phyloP scores from a whole-genome alignment of 768 basidiomycete genomes.

The Phylloporus arenicola region DNA sequence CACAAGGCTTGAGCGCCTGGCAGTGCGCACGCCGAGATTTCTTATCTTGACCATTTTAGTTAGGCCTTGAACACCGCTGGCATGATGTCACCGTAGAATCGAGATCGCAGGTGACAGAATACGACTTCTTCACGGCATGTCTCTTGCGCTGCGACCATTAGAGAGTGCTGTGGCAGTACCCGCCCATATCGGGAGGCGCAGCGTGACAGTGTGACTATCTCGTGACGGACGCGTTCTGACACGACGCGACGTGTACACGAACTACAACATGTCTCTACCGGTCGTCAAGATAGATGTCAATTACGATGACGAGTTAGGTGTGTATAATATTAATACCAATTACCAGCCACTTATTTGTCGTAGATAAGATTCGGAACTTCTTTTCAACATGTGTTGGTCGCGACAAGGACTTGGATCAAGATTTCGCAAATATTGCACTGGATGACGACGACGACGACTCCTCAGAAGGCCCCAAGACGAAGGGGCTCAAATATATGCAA shows the following conservation, averaged over 20 bases:
- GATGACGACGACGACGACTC: constrained; percentile 47
- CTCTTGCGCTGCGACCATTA: no score
- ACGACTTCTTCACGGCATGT: no score
- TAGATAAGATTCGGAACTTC: constrained; percentile 69
- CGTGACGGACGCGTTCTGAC: constrained; percentile 27
- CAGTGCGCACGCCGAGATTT: no score
- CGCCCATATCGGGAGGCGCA: no score
- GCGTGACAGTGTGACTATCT: constrained; percentile 13
- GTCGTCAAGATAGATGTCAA: constrained; percentile 54
- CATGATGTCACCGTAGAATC: no score
- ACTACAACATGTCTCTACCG: constrained; percentile 56
- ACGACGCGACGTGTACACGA: constrained; percentile 1
- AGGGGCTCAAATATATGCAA: constrained; percentile 69
- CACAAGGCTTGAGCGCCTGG: no score
- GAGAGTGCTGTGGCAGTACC: no score
- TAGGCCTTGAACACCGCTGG: no score
- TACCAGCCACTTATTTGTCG: constrained; percentile 1
- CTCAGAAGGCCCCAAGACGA: constrained; percentile 30
- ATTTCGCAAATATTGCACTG: constrained; percentile 68
- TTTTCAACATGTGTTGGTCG: constrained; percentile 60
- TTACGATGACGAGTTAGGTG: constrained; percentile 73
- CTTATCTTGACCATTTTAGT: no score
- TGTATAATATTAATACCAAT: neutral
- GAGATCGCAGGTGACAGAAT: no score
- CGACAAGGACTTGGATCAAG: constrained; percentile 60